Conservation (phyloP, 2,329 filamentous ascomycete genomes). For the Fusarium torulosum region DNA sequence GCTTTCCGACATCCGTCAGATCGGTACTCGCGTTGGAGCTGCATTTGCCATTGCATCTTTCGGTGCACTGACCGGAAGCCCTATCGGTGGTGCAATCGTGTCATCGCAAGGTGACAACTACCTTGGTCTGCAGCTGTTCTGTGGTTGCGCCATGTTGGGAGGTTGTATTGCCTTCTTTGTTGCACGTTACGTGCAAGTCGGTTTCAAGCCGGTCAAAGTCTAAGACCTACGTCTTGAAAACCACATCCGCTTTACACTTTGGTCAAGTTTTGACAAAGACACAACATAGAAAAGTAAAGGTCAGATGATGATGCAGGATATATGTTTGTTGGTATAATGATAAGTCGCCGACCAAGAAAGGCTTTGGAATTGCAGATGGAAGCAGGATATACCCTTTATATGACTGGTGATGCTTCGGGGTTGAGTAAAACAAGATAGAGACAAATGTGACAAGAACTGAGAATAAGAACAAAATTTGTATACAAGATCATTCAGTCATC, state of each 20-base stretch:
- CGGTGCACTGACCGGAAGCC: conserved; percentile 74
- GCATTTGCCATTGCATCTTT: conserved; percentile 72
- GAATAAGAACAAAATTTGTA: not conserved
- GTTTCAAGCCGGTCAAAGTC: conserved; percentile 53
- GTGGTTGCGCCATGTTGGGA: conserved; percentile 63
- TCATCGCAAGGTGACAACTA: conserved; percentile 64
- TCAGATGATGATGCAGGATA: not conserved
- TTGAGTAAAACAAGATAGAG: not conserved
- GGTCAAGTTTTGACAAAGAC: not conserved
- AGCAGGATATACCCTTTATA: not conserved
- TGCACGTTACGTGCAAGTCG: conserved; percentile 54
- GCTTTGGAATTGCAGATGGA: not conserved
- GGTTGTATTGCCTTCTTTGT: conserved; percentile 47
- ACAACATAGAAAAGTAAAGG: not conserved
- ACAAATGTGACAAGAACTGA: not conserved
- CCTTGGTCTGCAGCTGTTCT: conserved; percentile 73
- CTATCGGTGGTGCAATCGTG: conserved; percentile 75
- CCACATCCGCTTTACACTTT: not conserved
- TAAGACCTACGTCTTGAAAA: conserved; percentile 28
- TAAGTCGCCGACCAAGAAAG: not conserved
- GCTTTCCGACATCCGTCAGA: conserved; percentile 76
- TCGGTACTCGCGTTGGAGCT: conserved; percentile 76
- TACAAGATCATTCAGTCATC: not conserved
- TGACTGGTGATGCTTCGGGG: not conserved
- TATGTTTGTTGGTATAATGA: not conserved